Conservation (phyloP, 768 basidiomycete species). For the Hemileccinum impolitum region DNA sequence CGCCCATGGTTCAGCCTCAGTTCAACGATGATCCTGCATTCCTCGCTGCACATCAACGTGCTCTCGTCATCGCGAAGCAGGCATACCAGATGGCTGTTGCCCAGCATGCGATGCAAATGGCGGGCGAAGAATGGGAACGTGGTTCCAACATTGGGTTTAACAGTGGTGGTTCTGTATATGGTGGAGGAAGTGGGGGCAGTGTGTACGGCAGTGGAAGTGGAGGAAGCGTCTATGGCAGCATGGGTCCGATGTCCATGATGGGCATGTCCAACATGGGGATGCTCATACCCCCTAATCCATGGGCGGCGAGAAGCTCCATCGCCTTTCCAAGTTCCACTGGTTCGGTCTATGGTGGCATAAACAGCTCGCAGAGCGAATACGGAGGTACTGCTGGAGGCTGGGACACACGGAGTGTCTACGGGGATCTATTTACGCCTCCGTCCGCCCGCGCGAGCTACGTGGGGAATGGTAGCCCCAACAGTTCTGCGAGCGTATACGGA, state of each 20-base stretch:
- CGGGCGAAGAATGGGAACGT: slow-evolving; percentile 91
- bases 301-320: slow-evolving; percentile 41
- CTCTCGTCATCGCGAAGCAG: slow-evolving; percentile 84
- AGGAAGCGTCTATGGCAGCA: slow-evolving; percentile 43
- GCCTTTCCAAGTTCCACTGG: slow-evolving; percentile 46
- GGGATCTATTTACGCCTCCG: slow-evolving; percentile 53
- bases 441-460: no score
- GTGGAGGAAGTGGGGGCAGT: slow-evolving; percentile 41
- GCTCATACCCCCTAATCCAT: slow-evolving; percentile 36
- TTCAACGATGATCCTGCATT: slow-evolving; percentile 52
- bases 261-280: slow-evolving; percentile 38
- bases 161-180: slow-evolving; percentile 34
- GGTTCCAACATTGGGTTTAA: slow-evolving; percentile 54
- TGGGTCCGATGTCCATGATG: slow-evolving; percentile 39
- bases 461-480: slow-evolving; percentile 3
- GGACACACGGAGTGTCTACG: slow-evolving; percentile 66
- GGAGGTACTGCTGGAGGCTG: slow-evolving; percentile 48
- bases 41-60: slow-evolving; percentile 80
- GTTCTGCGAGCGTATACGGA: slow-evolving; percentile 20
- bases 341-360: slow-evolving; percentile 56
- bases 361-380: slow-evolving; percentile 60
- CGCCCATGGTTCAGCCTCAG: slow-evolving; percentile 40
- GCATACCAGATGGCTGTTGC: slow-evolving; percentile 89
- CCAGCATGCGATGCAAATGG: slow-evolving; percentile 84
- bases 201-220: slow-evolving; percentile 42